Base-by-base conservation (phyloP, 2,329 filamentous ascomycete species). In the Penicillium aurantiogriseum region DNA sequence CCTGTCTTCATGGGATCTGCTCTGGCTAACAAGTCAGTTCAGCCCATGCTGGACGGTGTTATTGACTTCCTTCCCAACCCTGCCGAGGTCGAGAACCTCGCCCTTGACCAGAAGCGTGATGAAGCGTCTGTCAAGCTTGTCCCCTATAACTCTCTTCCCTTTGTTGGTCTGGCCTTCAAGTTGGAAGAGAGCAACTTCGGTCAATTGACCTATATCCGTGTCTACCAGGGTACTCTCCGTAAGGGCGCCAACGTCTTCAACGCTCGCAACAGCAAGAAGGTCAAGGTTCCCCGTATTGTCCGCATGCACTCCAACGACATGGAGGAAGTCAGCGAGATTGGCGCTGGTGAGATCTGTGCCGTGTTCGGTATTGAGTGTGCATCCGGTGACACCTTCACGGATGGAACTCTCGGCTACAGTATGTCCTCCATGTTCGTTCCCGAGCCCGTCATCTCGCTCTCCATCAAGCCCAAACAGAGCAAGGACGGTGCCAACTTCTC, bases 291-390 rank as follows among this genome's bases (percentile, higher is more conserved):
- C 21, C 90, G 93, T 71, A 97, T 99, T 69, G 94, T 99, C 61
- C 91, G 94, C 62, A 99, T 99, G 94, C 94, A 99, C 81, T 96
- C 92, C 45, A 96, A 97, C 73, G 94, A 99, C 72, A 96, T 99
- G 93, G 94, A 99, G 76, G 94, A 99, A 71, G 91, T 97, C 31
- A 82, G 79, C 55, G 92, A 97, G 75, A 89, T 99, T 62, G 91
- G 92, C 51, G 93, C 94, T 53, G 94, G 94, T 76, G 94, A 99
- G 77, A 99, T 99, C 63, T 99, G 94, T 73, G 94, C 94, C 60
- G 94, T 99, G 58, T 99, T 99, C 72, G 94, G 94, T 71, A 90
- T 99, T 54, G 94, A 99, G 69, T 99, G 94, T 75, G 92, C 94
- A 36, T 97, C 93, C 43, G 94, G 94, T 69, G 94, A 99, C 76